Percentiles rank a stretch among this genome's conserved stretches.
Conservation (phyloP, 139 green algal genomes). For the Desmodesmus armatus region DNA sequence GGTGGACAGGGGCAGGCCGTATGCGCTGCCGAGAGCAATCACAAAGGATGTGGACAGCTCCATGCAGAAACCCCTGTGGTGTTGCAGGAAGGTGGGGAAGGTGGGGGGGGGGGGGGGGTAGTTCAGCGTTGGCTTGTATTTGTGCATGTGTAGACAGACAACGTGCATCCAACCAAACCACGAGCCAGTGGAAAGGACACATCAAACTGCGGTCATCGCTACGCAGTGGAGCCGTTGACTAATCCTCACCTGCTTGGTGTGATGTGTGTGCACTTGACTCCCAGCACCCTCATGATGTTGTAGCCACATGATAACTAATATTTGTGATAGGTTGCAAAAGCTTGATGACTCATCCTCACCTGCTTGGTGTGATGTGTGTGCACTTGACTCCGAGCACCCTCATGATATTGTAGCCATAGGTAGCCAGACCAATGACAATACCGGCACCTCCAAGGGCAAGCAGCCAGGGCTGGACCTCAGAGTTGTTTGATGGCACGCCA, state of each 20-base stretch:
- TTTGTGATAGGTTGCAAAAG: no score
- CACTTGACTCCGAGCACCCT: constrained; percentile 26
- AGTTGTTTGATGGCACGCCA: constrained; percentile 27
- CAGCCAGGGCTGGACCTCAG: constrained; percentile 6
- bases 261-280: constrained; percentile 47
- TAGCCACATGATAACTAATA: no score
- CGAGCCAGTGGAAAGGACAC: no score
- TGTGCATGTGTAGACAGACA: no score
- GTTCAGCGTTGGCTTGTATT: no score
- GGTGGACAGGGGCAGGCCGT: constrained; percentile 64
- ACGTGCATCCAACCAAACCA: no score
- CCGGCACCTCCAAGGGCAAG: constrained; percentile 53
- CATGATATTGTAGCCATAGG: constrained; percentile 60
- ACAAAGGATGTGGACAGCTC: constrained; percentile 67
- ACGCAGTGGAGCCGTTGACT: no score
- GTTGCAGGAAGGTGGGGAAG: no score
- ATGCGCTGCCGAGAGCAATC: constrained; percentile 59
- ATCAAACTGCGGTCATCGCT: no score
- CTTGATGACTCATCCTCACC: no score
- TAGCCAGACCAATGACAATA: constrained; percentile 86
- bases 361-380: constrained; percentile 58
- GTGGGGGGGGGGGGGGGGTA: no score
- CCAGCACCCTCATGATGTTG: constrained; percentile 39
- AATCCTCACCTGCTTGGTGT: no score
- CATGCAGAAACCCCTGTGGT: constrained; percentile 47